Evolutionary conservation across 1,284 basidiomycete species (phyloP).

Genomic region (Ceratobasidium sp.): DNA sequence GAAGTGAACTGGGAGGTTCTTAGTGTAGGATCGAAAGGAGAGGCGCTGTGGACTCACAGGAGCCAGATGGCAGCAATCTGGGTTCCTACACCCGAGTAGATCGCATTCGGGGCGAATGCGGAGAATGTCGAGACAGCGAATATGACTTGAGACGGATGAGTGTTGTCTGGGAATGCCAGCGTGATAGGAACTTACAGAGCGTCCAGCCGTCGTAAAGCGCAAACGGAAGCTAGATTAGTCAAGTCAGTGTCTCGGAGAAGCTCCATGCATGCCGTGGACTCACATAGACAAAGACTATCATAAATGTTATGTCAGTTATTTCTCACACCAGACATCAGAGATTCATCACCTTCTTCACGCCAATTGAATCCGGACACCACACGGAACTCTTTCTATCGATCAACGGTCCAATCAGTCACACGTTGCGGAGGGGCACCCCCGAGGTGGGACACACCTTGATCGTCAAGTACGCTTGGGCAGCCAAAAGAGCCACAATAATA

Average conservation of each 20-base stretch:
- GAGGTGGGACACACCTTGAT: slow-evolving; percentile 37
- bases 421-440: neutral
- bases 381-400: slow-evolving; percentile 31
- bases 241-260: slow-evolving; percentile 9
- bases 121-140: slow-evolving; percentile 41
- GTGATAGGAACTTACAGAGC: slow-evolving; percentile 34
- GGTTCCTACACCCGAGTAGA: slow-evolving; percentile 38
- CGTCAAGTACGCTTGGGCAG: slow-evolving; percentile 36
- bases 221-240: slow-evolving; percentile 38
- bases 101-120: slow-evolving; percentile 40
- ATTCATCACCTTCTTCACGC: slow-evolving; percentile 38
- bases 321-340: neutral
- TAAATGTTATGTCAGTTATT: slow-evolving; percentile 2
- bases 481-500: slow-evolving; percentile 38
- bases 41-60: slow-evolving; percentile 36
- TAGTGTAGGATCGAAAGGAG: neutral
- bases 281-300: slow-evolving; percentile 42
- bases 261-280: neutral
- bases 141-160: slow-evolving; percentile 31
- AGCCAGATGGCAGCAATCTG: slow-evolving; percentile 43
- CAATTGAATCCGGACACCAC: slow-evolving; percentile 38
- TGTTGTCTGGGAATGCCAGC: neutral
- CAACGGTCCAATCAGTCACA: neutral
- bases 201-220: slow-evolving; percentile 42
- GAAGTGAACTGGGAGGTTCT: slow-evolving; percentile 22